A percentile compares a stretch with the other conserved stretches of the same genome.
These are phyloP conservation scores for Suillus placidus DNA, from an alignment of 768 basidiomycete species.

Conservation along the genomic window DNA sequence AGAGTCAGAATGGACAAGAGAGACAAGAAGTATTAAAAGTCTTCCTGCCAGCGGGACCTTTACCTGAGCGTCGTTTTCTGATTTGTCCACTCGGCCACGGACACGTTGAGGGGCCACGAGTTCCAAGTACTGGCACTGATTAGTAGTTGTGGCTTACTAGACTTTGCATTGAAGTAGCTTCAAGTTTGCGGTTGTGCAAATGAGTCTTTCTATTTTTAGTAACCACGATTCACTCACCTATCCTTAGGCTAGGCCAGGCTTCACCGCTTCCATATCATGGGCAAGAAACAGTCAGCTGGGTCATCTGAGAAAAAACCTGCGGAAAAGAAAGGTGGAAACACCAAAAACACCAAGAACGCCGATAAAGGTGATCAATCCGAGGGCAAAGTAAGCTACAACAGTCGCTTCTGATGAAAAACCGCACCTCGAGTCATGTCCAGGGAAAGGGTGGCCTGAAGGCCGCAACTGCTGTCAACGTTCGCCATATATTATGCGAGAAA, in stretches of 20 bases:
- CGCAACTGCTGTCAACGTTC: constrained; percentile 81
- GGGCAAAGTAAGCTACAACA: constrained; percentile 14
- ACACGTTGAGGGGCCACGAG: not conserved
- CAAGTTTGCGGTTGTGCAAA: not conserved
- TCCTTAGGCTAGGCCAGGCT: not conserved
- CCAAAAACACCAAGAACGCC: constrained; percentile 19
- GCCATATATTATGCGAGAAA: constrained; percentile 89
- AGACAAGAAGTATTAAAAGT: not conserved
- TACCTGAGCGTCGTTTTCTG: not conserved
- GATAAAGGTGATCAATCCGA: constrained; percentile 23
- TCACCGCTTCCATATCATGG: not conserved
- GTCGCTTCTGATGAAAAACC: constrained; percentile 8
- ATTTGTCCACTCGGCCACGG: not conserved
- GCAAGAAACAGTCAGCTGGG: constrained; percentile 5
- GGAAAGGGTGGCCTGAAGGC: constrained; percentile 68
- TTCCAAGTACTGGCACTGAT: not conserved
- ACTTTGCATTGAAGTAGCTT: not conserved
- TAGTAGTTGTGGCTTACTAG: not conserved
- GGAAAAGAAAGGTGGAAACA: constrained; percentile 14
- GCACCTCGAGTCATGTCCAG: constrained; percentile 28
- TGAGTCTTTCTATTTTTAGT: not conserved
- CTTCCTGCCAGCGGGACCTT: not conserved
- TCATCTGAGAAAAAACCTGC: not conserved
- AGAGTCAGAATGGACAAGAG: not conserved
- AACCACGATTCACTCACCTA: not conserved